These are phyloP conservation scores for Ogataea philodendri DNA, from an alignment of 805 yeast genomes.

Conservation along the genomic window DNA sequence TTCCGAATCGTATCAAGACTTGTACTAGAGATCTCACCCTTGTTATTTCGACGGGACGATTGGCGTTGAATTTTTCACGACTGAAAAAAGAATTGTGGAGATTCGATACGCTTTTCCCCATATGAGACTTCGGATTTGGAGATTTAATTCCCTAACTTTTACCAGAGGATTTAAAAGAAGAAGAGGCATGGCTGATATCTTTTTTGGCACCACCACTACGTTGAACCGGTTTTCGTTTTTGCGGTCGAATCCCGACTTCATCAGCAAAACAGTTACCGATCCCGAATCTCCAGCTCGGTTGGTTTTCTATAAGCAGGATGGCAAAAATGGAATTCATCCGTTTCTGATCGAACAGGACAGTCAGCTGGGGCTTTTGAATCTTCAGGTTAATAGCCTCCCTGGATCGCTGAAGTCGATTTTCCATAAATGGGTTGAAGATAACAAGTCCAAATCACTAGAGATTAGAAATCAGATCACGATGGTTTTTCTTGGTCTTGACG, in stretches of 20 bases:
- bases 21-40: neutral
- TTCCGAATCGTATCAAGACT: neutral
- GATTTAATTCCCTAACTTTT: conserved; percentile 9
- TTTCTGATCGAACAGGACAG: conserved; percentile 10
- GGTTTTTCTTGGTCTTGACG: conserved; percentile 53
- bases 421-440: conserved; percentile 24
- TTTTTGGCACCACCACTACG: conserved; percentile 36
- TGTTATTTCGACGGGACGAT: no score
- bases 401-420: conserved; percentile 14
- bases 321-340: conserved; percentile 21
- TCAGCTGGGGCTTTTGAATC: conserved; percentile 10
- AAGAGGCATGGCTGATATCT: conserved; percentile 24
- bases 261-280: conserved; percentile 25
- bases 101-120: neutral
- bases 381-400: conserved; percentile 18
- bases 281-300: conserved; percentile 41
- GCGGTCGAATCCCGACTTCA: conserved; percentile 53
- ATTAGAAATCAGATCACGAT: conserved; percentile 25
- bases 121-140: no score
- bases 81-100: no score
- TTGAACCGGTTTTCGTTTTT: conserved; percentile 65
- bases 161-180: conserved; percentile 6
- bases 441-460: conserved; percentile 9
- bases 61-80: no score
- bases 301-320: conserved; percentile 41